Base-by-base conservation (phyloP, 1,139 yeast species). In the Yamadazyma diddensiae region DNA sequence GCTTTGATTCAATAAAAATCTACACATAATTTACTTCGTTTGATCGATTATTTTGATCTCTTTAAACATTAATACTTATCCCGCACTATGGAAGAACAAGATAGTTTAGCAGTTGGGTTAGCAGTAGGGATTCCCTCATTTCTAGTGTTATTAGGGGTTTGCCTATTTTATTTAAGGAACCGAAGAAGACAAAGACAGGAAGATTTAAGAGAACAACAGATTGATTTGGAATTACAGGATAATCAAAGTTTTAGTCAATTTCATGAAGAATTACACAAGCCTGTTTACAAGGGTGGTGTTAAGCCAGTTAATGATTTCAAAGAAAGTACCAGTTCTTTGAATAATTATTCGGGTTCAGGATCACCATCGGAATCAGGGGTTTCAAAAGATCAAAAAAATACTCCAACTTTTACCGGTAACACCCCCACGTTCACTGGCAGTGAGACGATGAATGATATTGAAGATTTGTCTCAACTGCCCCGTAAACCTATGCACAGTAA, bases 121-220 rank as follows among this genome's bases (percentile, higher is more conserved):
- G 68, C 72, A 12, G 64, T 69, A 21, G 73, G 74, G 6, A 46
- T 65, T 21, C 73, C 73, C 3, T 51, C 65, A 22, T 50, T 57
- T 28, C 24, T 63, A 11, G 52, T 65, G 16, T 30, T 65, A 6
- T 39, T 54, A 12, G 43, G 47, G 11, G 43, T 51, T 15, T 37
- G 49, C 5, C 29, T 50, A 11, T 45, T 59, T 21, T 63, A 64
- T 60, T 36, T 47, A 28, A 47, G 65, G 27, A 62, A 59, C 42
- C 59, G 60, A 28, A 53, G 59, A 26, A 51, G 54, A 28, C 70
- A 62, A 39, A 45, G 43, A 19, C 42, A 41, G 28, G 73, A 67
- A 45, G 73, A 65, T 43, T 28, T 39, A 7, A 38, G 40, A 8
- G 58, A 52, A 17, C 45, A 52, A 23, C 63, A 55, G 7, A 48